Evolutionary conservation across 495 filamentous ascomycete species (phyloP), one percentile per base, ranked within the genome.

Genomic region (Aspergillus incahuasiensis): DNA sequence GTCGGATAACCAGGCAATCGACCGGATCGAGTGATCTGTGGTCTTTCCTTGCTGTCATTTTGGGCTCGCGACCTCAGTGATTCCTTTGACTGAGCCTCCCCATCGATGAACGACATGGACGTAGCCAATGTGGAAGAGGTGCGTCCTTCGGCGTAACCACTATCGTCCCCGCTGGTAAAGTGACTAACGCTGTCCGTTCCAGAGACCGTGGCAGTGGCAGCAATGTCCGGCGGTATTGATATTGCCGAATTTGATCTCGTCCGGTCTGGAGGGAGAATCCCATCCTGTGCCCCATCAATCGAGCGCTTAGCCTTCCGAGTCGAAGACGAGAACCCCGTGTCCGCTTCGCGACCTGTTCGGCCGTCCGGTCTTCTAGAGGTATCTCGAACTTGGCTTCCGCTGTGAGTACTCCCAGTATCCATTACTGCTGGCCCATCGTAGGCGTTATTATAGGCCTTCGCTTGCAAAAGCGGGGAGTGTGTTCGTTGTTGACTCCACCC

Each of bases 41-140:
- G 44, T 43, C 66, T 64, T 12, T 74, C 72, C 18, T 45, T 57
- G 1, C 63, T 12, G 25, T 55, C 63, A 18, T 52, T 39, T 3
- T 66, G 55, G 34, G 52, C 16, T 41, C 60, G 42, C 19, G 57
- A 16, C 18, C 65, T 73, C 20, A 64, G 51, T 2, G 62, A 54
- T 20, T 67, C 66, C 39, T 52, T 68, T 7, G 67, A 52, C 18
- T 63, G 60, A 7, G 64, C 58, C 7, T 68, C 52, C 13, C 65
- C 71, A 32, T 67, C 67, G 12, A 71, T 49, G 12, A 70, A 55
- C 34, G 73, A 72, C 30, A 72, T 53, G 1, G 76, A 69, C 19
- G 76, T 79, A 24, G 65, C 64, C 34, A 73, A 65, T 1, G 71
- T 73, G 40, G 76, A 74, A 2, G 66, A 52, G 38, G 62, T 70